phyloP scores from a whole-genome alignment of 805 yeast species.

The Wickerhamiella spandovensis region DNA sequence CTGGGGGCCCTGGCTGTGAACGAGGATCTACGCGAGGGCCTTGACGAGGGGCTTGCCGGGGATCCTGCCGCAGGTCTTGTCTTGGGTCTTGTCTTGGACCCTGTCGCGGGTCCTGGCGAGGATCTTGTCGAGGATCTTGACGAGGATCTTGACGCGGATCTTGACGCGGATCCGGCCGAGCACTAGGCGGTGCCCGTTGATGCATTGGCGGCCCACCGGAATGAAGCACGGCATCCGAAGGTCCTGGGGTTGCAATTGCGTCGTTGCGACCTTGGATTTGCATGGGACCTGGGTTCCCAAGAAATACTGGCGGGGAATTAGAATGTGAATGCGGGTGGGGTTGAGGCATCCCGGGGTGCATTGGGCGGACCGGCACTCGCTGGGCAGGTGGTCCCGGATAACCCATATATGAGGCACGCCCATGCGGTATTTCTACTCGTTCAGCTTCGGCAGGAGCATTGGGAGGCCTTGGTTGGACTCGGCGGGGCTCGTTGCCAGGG shows the following conservation, averaged over 20 bases:
- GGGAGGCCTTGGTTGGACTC: not conserved
- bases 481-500: not conserved
- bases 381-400: not conserved
- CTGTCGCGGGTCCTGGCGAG: too few relatives aligned
- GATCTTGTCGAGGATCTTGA: too few relatives aligned
- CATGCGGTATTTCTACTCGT: not conserved
- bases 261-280: not conserved
- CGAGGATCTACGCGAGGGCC: too few relatives aligned
- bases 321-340: not conserved
- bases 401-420: not conserved
- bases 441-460: not conserved
- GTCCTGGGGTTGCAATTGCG: not conserved
- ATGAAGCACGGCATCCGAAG: too few relatives aligned
- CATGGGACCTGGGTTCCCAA: not conserved
- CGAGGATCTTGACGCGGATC: too few relatives aligned
- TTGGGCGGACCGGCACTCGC: not conserved
- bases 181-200: too few relatives aligned
- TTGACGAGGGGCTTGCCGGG: too few relatives aligned
- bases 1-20: too few relatives aligned
- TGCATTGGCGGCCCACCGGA: too few relatives aligned
- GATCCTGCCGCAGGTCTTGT: too few relatives aligned
- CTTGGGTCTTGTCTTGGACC: too few relatives aligned
- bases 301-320: not conserved
- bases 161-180: too few relatives aligned
- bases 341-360: not conserved